Evolutionary conservation across 2,329 filamentous ascomycete genomes (phyloP), one percentile per base, ranked within the genome.

Genomic region (Emmonsia crescens): DNA sequence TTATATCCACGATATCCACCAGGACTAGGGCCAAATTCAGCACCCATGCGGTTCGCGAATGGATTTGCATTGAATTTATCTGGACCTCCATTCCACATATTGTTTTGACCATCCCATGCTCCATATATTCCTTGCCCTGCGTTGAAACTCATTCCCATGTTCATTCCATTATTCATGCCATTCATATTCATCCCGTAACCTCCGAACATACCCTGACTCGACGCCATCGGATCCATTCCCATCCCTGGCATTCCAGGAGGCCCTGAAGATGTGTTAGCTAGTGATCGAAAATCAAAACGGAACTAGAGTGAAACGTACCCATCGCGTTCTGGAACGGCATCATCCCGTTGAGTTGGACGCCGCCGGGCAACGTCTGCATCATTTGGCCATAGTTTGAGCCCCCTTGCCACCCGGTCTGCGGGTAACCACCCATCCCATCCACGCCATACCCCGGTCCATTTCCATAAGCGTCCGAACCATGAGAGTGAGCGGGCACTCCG

Each of bases 1-100:
- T 87, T 83, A 81, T 80, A 82, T 69, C 79, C 77, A 77, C 79
- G 79, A 77, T 82, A 89, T 79, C 86, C 65, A 58, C 60, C 86
- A 82, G 85, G 82, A 82, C 88, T 88, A 84, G 83, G 83, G 79
- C 87, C 87, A 85, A 84, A 90, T 79, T 89, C 87, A 89, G 86
- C 85, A 82, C 85, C 86, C 84, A 89, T 89, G 82, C 85, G 85
- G 83, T 82, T 76, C 78, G 84, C 73, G 72, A 78, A 83, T 84
- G 85, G 85, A 89, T 85, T 90, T 88, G 85, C 83, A 83, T 87
- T 91, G 86, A 85, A 90, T 88, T 89, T 91, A 89, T 89, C 87
- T 87, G 88, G 87, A 40, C 64, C 64, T 65, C 65, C 65, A 65
- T 67, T 67, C 64, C 64, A 66, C 65, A 66, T 64, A 64, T 64